Evolutionary conservation across 75 land plant species (phyloP).

Genomic region (Gnetum montanum): DNA sequence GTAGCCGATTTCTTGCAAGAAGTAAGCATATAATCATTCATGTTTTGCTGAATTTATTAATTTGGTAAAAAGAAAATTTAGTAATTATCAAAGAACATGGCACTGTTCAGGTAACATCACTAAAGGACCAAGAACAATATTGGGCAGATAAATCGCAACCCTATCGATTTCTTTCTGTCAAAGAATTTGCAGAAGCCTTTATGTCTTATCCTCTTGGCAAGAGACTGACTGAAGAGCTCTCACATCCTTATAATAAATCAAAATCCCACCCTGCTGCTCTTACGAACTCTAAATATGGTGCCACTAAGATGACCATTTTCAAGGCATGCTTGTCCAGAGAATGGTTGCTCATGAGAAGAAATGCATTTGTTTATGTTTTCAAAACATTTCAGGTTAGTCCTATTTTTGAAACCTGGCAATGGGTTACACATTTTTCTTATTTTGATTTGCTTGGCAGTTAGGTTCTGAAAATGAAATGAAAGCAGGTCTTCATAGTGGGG

Average conservation of each 20-base stretch:
- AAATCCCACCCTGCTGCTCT: conserved; percentile 69
- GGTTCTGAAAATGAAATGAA: neutral
- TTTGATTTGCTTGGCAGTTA: neutral
- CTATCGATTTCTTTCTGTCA: conserved; percentile 48
- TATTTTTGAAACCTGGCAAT: neutral
- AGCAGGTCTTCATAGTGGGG: conserved; percentile 14
- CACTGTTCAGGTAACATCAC: conserved; percentile 42
- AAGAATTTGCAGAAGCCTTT: conserved; percentile 50
- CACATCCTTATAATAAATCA: conserved; percentile 51
- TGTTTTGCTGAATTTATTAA: neutral
- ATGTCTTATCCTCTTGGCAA: conserved; percentile 40
- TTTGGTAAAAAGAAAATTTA: too few relatives aligned
- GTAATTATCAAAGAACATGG: too few relatives aligned
- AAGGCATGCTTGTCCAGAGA: conserved; percentile 68
- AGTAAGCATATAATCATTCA: too few relatives aligned
- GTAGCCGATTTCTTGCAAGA: conserved; percentile 78
- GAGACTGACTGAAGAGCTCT: conserved; percentile 21
- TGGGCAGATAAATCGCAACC: conserved; percentile 49
- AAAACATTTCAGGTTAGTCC: conserved; percentile 39
- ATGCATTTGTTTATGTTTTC: conserved; percentile 62
- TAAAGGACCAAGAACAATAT: conserved; percentile 86
- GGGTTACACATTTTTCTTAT: neutral
- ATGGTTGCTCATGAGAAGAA: conserved; percentile 62
- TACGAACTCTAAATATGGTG: conserved; percentile 48
- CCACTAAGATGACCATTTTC: conserved; percentile 46